Percentiles rank a stretch among this genome's conserved stretches.
These are phyloP conservation scores for Talaromyces marneffei DNA, from an alignment of 2,329 filamentous ascomycete genomes.

Conservation along the genomic window DNA sequence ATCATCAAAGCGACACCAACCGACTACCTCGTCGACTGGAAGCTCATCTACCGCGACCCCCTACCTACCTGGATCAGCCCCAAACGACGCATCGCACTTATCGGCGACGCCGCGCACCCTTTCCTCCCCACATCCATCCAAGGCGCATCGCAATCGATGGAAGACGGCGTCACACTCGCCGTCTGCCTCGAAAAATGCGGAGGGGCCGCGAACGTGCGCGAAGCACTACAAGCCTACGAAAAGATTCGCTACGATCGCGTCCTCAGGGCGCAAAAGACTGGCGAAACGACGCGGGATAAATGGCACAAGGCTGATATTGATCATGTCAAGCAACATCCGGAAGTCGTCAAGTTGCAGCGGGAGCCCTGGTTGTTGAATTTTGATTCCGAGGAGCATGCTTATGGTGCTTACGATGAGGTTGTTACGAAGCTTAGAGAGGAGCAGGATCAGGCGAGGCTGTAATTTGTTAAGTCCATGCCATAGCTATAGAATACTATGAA, in stretches of 20 bases:
- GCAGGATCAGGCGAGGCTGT: neutral
- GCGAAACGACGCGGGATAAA: conserved; percentile 22
- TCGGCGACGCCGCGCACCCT: conserved; percentile 37
- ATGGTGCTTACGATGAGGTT: conserved; percentile 20
- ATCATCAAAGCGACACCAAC: conserved; percentile 31
- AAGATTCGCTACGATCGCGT: conserved; percentile 21
- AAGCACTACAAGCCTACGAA: conserved; percentile 22
- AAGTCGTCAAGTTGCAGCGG: conserved; percentile 19
- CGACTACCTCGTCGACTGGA: conserved; percentile 22
- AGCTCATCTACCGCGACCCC: conserved; percentile 24
- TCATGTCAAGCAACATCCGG: conserved; percentile 28
- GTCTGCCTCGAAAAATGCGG: conserved; percentile 23
- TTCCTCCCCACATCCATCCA: conserved; percentile 41
- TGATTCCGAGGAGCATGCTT: conserved; percentile 21
- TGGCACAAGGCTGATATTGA: conserved; percentile 22
- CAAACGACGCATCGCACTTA: conserved; percentile 25
- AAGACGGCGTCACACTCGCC: conserved; percentile 37
- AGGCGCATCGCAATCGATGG: conserved; percentile 39
- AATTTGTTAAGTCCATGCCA: neutral
- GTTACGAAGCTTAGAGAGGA: conserved; percentile 14
- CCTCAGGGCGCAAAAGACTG: conserved; percentile 20
- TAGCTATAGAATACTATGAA: neutral
- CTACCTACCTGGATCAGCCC: conserved; percentile 22
- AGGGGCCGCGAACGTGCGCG: conserved; percentile 20
- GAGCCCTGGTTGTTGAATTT: conserved; percentile 22